Evolutionary conservation across 768 basidiomycete species (phyloP).

Genomic region (Tulasnella sp.): DNA sequence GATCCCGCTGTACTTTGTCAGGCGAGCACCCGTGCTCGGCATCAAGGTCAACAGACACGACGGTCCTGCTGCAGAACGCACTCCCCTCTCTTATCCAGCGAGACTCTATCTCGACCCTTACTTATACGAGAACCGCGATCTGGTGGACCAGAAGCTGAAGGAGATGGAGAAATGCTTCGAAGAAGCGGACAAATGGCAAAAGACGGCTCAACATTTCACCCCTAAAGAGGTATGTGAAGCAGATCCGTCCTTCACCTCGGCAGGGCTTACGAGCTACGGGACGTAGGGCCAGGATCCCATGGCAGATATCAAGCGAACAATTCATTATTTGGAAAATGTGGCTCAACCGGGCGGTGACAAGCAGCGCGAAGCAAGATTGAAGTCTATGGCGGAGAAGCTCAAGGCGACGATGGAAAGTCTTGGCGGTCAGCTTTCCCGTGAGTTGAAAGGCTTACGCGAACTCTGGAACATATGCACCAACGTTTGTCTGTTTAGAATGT

Average conservation of each 20-base stretch:
- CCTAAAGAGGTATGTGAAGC: not conserved
- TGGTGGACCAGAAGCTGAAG: slow-evolving; percentile 28
- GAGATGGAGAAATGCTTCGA: slow-evolving; percentile 32
- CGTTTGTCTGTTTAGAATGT: not conserved
- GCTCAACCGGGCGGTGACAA: slow-evolving; percentile 38
- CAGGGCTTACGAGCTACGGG: not conserved
- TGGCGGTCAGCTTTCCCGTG: slow-evolving; percentile 45
- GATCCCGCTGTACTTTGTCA: slow-evolving; percentile 43
- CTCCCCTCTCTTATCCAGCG: slow-evolving; percentile 47
- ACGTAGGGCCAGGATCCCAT: slow-evolving; percentile 50
- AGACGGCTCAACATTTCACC: not conserved
- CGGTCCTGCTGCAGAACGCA: slow-evolving; percentile 19
- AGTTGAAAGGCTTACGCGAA: slow-evolving; percentile 10
- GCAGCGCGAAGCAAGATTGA: slow-evolving; percentile 35
- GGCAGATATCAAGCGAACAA: slow-evolving; percentile 45
- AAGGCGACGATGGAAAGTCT: slow-evolving; percentile 41
- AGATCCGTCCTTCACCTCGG: not conserved
- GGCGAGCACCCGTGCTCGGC: slow-evolving; percentile 19
- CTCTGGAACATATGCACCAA: not conserved
- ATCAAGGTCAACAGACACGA: slow-evolving; percentile 18
- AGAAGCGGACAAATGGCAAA: slow-evolving; percentile 48
- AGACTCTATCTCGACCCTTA: slow-evolving; percentile 65
- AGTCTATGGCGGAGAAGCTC: slow-evolving; percentile 39
- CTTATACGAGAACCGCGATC: slow-evolving; percentile 41
- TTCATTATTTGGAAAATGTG: slow-evolving; percentile 63